Conservation (phyloP, 139 green algal species). For the Volvox reticuliferus region DNA sequence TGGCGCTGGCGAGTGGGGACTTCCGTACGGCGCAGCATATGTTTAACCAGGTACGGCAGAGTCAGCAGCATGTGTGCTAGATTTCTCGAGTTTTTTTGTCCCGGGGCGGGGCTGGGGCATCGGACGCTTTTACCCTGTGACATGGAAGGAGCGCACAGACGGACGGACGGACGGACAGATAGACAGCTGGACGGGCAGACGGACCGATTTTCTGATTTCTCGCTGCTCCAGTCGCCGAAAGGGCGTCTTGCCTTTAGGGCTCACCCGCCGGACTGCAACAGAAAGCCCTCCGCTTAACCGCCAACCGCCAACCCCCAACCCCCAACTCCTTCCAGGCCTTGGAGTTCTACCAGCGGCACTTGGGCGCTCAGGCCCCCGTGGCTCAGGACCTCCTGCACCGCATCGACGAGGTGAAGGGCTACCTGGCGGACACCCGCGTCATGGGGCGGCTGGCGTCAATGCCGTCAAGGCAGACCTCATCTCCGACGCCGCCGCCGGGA, state of each 20-base stretch:
- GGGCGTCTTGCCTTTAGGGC: too few species aligned
- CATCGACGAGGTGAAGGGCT: slow-evolving; percentile 48
- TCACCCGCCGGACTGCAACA: too few species aligned
- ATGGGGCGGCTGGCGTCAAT: slow-evolving; percentile 35
- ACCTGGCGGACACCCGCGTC: slow-evolving; percentile 38
- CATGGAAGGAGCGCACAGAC: too few species aligned
- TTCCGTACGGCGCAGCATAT: slow-evolving; percentile 32
- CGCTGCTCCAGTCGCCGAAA: too few species aligned
- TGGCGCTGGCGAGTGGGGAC: slow-evolving; percentile 7
- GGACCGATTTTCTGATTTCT: too few species aligned
- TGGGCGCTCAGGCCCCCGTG: background rate
- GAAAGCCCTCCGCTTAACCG: too few species aligned
- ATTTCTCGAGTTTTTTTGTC: too few species aligned
- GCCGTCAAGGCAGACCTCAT: background rate
- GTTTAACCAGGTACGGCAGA: slow-evolving; percentile 40
- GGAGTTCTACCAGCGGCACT: slow-evolving; percentile 39
- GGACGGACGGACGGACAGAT: too few species aligned
- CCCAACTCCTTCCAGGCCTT: slow-evolving; percentile 8
- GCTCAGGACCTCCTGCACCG: slow-evolving; percentile 39
- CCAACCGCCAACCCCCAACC: background rate
- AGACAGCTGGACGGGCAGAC: too few species aligned
- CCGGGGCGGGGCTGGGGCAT: too few species aligned
- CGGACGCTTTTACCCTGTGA: too few species aligned
- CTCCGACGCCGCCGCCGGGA: background rate
- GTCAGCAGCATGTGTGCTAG: too few species aligned